Percentiles rank a stretch among this genome's conserved stretches.
These are phyloP conservation scores for Endocladia muricata DNA, from an alignment of 31 red algal species.

Conservation along the genomic window DNA sequence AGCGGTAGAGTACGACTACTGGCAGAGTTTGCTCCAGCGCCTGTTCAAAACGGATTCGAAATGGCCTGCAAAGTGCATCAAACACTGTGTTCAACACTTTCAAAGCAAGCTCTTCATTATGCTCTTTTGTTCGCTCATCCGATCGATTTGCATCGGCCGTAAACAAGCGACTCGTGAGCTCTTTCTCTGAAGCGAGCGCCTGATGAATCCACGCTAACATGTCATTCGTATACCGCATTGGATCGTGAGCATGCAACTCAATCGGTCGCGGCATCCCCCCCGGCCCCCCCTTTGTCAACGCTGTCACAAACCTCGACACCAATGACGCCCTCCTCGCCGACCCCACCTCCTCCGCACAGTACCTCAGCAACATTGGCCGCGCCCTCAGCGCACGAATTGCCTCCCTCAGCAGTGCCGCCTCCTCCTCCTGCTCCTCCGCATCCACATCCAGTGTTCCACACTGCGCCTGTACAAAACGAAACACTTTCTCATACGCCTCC, in stretches of 20 bases:
- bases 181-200: conserved; percentile 75
- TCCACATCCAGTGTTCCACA: conserved; percentile 81
- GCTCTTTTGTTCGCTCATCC: conserved; percentile 23
- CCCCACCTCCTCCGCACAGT: conserved; percentile 79
- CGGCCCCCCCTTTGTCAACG: conserved; percentile 75
- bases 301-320: conserved; percentile 72
- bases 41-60: conserved; percentile 89
- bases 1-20: conserved; percentile 76
- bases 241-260: conserved; percentile 88
- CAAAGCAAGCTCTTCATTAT: conserved; percentile 56
- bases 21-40: conserved; percentile 72
- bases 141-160: conserved; percentile 19
- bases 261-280: conserved; percentile 82
- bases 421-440: conserved; percentile 59
- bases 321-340: conserved; percentile 74
- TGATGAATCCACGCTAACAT: conserved; percentile 99
- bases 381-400: conserved; percentile 75
- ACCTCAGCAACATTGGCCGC: conserved; percentile 59
- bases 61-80: conserved; percentile 89
- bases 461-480: conserved; percentile 76
- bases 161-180: conserved; percentile 78
- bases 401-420: conserved; percentile 53
- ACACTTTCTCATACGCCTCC: conserved; percentile 86
- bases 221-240: conserved; percentile 93
- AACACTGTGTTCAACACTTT: conserved; percentile 75